Conservation (phyloP, 2,329 filamentous ascomycete genomes). For the Fusarium citri region DNA sequence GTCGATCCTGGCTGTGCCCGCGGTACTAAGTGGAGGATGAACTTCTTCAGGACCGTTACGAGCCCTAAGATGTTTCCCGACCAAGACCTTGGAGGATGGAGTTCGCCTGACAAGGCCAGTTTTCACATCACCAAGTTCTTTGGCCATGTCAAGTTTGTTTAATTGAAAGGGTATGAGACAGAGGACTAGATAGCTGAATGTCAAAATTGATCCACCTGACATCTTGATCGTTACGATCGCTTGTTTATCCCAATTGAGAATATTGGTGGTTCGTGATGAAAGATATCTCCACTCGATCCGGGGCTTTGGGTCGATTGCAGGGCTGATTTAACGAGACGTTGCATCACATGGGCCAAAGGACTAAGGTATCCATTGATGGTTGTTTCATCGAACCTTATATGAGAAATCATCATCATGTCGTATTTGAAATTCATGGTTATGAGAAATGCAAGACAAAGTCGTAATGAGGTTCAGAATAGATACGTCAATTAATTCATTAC, state of each 20-base stretch:
- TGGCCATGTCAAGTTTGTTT: conserved; percentile 55
- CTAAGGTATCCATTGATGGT: neutral
- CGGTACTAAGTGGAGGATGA: conserved; percentile 63
- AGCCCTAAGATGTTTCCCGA: conserved; percentile 57
- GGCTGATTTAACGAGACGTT: neutral
- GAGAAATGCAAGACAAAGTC: neutral
- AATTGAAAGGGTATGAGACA: neutral
- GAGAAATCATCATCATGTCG: neutral
- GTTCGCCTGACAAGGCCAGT: conserved; percentile 56
- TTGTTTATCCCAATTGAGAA: neutral
- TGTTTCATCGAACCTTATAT: neutral
- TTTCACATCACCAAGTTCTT: conserved; percentile 63
- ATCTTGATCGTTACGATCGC: neutral
- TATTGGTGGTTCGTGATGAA: neutral
- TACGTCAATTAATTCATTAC: conserved; percentile 17
- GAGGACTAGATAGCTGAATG: neutral
- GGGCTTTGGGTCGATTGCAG: neutral
- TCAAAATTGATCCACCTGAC: neutral
- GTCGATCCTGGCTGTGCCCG: conserved; percentile 56
- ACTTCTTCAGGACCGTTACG: conserved; percentile 63
- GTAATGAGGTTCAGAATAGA: neutral
- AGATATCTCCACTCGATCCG: neutral
- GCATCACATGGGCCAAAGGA: neutral
- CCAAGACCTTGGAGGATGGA: conserved; percentile 61
- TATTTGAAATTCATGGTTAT: neutral